A percentile compares a stretch with the other conserved stretches of the same genome.
Conservation (phyloP, 2,329 filamentous ascomycete species). For the Penicillium sp. region DNA sequence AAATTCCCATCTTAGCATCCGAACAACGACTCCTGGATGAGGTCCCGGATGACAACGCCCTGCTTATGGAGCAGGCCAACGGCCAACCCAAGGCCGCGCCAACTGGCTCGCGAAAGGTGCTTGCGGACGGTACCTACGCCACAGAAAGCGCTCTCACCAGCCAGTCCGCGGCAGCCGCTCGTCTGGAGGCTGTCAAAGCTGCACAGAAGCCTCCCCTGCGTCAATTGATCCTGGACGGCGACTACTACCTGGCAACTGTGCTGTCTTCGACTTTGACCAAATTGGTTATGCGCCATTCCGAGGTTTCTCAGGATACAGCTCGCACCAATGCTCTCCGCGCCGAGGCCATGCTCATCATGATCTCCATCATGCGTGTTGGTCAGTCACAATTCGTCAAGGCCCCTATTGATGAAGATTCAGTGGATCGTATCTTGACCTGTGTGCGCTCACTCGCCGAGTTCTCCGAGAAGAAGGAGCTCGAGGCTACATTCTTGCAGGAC, state of each 20-base stretch:
- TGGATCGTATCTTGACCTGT: conserved; percentile 98
- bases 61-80: conserved; percentile 67
- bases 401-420: conserved; percentile 93
- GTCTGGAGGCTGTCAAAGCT: conserved; percentile 92
- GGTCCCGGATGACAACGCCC: conserved; percentile 65
- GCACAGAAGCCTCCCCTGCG: conserved; percentile 93
- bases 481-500: conserved; percentile 89
- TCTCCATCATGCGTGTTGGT: conserved; percentile 94
- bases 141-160: conserved; percentile 95
- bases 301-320: conserved; percentile 79
- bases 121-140: conserved; percentile 95
- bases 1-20: conserved; percentile 93
- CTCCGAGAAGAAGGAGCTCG: conserved; percentile 80
- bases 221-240: conserved; percentile 91
- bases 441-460: conserved; percentile 91
- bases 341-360: conserved; percentile 99
- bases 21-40: conserved; percentile 90
- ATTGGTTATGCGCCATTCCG: conserved; percentile 93
- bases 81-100: conserved; percentile 75
- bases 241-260: conserved; percentile 93
- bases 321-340: conserved; percentile 91
- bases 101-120: conserved; percentile 81
- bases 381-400: conserved; percentile 99
- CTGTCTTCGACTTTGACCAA: conserved; percentile 96
- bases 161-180: conserved; percentile 82